A percentile compares a stretch with the other conserved stretches of the same genome.
Evolutionary conservation across 2,329 filamentous ascomycete genomes (phyloP).

Genomic region (Exophiala dermatitidis): DNA sequence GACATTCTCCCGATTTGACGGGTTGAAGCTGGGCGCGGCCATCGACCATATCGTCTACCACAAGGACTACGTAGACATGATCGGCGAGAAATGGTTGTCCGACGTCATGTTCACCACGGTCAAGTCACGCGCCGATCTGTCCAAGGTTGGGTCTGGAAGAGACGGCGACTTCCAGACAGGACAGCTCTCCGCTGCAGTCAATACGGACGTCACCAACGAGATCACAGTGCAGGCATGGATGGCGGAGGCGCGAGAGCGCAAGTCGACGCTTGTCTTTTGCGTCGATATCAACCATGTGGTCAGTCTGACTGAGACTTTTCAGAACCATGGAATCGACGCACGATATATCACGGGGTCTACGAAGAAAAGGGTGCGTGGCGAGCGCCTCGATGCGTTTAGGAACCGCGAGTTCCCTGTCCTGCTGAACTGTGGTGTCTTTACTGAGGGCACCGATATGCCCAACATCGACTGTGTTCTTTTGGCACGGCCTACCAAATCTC

Average conservation of each 20-base stretch:
- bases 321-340: slow-evolving; percentile 70
- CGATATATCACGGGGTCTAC: slow-evolving; percentile 82
- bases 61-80: slow-evolving; percentile 73
- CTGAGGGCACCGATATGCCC: slow-evolving; percentile 94
- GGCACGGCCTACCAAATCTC: slow-evolving; percentile 78
- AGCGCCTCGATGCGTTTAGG: slow-evolving; percentile 69
- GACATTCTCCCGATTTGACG: slow-evolving; percentile 71
- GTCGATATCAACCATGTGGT: slow-evolving; percentile 80
- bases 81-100: slow-evolving; percentile 84
- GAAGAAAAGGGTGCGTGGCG: slow-evolving; percentile 57
- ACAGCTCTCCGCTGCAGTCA: slow-evolving; percentile 75
- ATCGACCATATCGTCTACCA: slow-evolving; percentile 97
- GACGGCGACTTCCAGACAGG: slow-evolving; percentile 72
- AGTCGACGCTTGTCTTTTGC: slow-evolving; percentile 88
- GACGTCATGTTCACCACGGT: slow-evolving; percentile 94
- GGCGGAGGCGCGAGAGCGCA: slow-evolving; percentile 61
- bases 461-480: slow-evolving; percentile 92
- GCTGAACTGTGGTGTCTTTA: slow-evolving; percentile 92
- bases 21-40: slow-evolving; percentile 68
- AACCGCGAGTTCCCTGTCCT: slow-evolving; percentile 73
- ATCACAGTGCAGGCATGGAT: slow-evolving; percentile 82
- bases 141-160: slow-evolving; percentile 55
- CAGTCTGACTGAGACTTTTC: slow-evolving; percentile 67
- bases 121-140: slow-evolving; percentile 71
- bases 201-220: slow-evolving; percentile 72